A percentile compares a stretch with the other conserved stretches of the same genome.
Evolutionary conservation across 2,329 filamentous ascomycete genomes (phyloP).

Genomic region (Fusarium citri): DNA sequence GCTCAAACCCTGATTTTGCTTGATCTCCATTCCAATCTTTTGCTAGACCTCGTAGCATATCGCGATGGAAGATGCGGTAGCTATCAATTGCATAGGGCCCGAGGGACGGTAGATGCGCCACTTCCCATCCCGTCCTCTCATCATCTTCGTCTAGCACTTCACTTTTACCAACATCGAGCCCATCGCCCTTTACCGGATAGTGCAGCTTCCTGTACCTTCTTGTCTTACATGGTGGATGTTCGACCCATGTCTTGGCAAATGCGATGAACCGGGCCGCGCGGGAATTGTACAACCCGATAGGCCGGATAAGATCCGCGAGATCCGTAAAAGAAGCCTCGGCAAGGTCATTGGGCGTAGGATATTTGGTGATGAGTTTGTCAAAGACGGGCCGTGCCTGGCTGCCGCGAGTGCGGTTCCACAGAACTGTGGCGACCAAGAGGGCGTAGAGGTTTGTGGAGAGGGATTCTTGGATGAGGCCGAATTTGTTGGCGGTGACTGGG

Average conservation of each 20-base stretch:
- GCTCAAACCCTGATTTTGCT: background rate
- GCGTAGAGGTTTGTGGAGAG: slow-evolving; percentile 21
- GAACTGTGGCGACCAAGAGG: slow-evolving; percentile 25
- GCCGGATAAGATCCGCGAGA: slow-evolving; percentile 24
- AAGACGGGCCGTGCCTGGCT: slow-evolving; percentile 21
- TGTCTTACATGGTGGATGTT: background rate
- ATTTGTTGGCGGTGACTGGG: background rate
- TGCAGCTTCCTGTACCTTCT: slow-evolving; percentile 29
- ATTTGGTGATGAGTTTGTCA: background rate
- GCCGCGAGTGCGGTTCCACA: slow-evolving; percentile 31
- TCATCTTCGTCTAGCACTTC: slow-evolving; percentile 19
- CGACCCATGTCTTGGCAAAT: slow-evolving; percentile 27
- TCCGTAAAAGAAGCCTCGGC: background rate
- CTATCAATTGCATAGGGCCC: slow-evolving; percentile 33
- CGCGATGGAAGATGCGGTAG: slow-evolving; percentile 34
- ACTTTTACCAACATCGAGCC: slow-evolving; percentile 8
- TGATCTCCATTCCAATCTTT: background rate
- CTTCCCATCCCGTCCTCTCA: slow-evolving; percentile 31
- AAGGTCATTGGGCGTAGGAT: slow-evolving; percentile 6
- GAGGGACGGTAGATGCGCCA: slow-evolving; percentile 28
- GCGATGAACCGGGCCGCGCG: slow-evolving; percentile 25
- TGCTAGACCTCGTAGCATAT: slow-evolving; percentile 11
- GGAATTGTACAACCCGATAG: slow-evolving; percentile 30
- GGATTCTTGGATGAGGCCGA: slow-evolving; percentile 33
- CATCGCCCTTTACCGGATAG: slow-evolving; percentile 16